These are phyloP conservation scores for Tetrapisispora taiwanensis DNA, from an alignment of 805 yeast species.

Conservation along the genomic window DNA sequence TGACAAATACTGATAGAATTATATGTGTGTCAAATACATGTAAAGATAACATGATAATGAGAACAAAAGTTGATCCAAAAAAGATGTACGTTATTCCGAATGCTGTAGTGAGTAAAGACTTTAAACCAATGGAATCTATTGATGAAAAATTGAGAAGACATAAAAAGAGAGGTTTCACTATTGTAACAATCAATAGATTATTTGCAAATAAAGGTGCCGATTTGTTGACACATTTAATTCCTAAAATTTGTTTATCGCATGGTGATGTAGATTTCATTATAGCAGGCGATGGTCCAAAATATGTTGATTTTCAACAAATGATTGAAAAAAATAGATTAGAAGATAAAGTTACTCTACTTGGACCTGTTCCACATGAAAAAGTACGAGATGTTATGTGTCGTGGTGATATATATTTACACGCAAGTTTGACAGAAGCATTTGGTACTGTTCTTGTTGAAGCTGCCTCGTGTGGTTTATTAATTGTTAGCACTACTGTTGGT, in stretches of 20 bases:
- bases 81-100: constrained; percentile 87
- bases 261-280: constrained; percentile 65
- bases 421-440: constrained; percentile 92
- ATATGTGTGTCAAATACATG: constrained; percentile 97
- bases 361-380: constrained; percentile 83
- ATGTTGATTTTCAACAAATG: constrained; percentile 90
- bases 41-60: constrained; percentile 84
- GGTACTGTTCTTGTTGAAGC: constrained; percentile 97
- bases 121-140: constrained; percentile 35
- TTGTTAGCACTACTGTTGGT: constrained; percentile 92
- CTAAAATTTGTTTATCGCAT: constrained; percentile 58
- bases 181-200: constrained; percentile 82
- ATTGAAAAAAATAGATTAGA: constrained; percentile 77
- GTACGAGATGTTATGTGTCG: constrained; percentile 87
- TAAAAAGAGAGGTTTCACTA: constrained; percentile 44
- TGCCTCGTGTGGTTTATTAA: constrained; percentile 87
- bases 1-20: constrained; percentile 81
- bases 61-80: constrained; percentile 74
- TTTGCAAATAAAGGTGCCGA: constrained; percentile 98
- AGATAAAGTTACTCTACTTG: constrained; percentile 76
- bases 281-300: constrained; percentile 97
- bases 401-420: constrained; percentile 90
- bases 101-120: constrained; percentile 82
- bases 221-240: constrained; percentile 71
- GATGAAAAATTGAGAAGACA: constrained; percentile 2